phyloP scores from a whole-genome alignment of 2,329 filamentous ascomycete genomes.

The Trichothecium roseum region DNA sequence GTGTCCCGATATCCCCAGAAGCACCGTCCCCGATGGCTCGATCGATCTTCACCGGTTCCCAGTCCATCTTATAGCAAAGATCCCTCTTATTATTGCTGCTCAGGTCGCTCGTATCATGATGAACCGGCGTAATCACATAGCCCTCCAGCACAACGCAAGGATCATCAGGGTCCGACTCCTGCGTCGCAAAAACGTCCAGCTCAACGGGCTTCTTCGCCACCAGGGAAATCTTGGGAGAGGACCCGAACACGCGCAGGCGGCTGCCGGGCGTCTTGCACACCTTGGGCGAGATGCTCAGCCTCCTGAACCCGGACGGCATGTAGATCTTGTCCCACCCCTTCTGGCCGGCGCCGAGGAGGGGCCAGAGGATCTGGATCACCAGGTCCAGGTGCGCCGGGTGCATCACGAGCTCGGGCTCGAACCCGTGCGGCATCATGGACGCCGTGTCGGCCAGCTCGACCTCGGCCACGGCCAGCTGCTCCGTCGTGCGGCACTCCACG shows the following conservation, averaged over 20 bases:
- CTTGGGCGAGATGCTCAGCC: conserved; percentile 14
- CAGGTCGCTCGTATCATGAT: conserved; percentile 7
- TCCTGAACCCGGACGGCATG: conserved; percentile 20
- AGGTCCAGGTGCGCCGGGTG: conserved; percentile 12
- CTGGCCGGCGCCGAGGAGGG: conserved; percentile 18
- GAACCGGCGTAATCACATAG: conserved; percentile 10
- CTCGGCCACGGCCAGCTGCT: neutral
- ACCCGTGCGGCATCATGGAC: neutral
- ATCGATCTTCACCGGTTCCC: conserved; percentile 10
- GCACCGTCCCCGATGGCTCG: too few relatives aligned
- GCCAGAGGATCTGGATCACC: conserved; percentile 17
- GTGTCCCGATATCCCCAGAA: too few relatives aligned
- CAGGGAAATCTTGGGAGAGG: conserved; percentile 7
- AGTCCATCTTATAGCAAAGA: conserved; percentile 14
- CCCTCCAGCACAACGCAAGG: conserved; percentile 14
- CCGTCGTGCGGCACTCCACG: neutral
- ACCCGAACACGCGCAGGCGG: conserved; percentile 12
- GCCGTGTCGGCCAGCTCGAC: conserved; percentile 1
- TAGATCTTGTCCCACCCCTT: conserved; percentile 19
- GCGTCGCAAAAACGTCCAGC: conserved; percentile 9
- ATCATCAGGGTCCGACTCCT: conserved; percentile 6
- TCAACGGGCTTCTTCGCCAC: conserved; percentile 9
- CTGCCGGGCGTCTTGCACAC: conserved; percentile 21
- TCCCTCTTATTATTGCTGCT: conserved; percentile 8
- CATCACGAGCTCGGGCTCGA: conserved; percentile 4